These are phyloP conservation scores for Trichoderma koningiopsis DNA, from an alignment of 2,329 filamentous ascomycete species.

Conservation along the genomic window DNA sequence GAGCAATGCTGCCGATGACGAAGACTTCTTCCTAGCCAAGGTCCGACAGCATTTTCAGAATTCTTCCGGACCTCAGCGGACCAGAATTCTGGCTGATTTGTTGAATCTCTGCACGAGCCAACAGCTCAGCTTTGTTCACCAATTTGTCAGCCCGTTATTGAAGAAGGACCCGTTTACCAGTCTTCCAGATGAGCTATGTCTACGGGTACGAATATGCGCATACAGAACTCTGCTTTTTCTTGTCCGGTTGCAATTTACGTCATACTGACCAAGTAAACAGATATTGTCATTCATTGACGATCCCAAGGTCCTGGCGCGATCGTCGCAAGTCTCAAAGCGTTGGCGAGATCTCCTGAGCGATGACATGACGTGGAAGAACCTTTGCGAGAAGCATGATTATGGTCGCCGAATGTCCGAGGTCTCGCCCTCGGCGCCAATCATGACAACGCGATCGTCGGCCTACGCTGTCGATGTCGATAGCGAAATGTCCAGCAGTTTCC, in stretches of 20 bases:
- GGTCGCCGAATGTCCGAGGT: conserved; percentile 60
- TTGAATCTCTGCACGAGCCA: conserved; percentile 94
- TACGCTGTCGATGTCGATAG: conserved; percentile 37
- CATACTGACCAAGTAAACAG: conserved; percentile 46
- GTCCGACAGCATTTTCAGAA: conserved; percentile 79
- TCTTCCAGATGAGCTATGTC: conserved; percentile 88
- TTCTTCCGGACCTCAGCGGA: conserved; percentile 73
- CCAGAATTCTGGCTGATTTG: conserved; percentile 81
- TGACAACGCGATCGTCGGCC: conserved; percentile 37
- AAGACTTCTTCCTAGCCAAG: conserved; percentile 80
- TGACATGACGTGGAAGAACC: conserved; percentile 96
- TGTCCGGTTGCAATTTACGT: neutral
- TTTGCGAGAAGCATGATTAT: conserved; percentile 96
- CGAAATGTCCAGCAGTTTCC: conserved; percentile 46
- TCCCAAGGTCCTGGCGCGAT: conserved; percentile 86
- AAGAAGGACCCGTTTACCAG: conserved; percentile 96
- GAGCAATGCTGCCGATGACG: conserved; percentile 75
- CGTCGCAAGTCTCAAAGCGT: conserved; percentile 92
- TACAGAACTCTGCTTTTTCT: neutral
- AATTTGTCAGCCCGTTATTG: conserved; percentile 89
- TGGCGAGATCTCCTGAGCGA: conserved; percentile 94
- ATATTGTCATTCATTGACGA: conserved; percentile 97
- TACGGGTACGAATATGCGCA: conserved; percentile 64
- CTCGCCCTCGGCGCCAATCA: conserved; percentile 39
- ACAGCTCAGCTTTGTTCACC: conserved; percentile 92